phyloP scores from a whole-genome alignment of 495 filamentous ascomycete species.

The Tetracladium setigerum region DNA sequence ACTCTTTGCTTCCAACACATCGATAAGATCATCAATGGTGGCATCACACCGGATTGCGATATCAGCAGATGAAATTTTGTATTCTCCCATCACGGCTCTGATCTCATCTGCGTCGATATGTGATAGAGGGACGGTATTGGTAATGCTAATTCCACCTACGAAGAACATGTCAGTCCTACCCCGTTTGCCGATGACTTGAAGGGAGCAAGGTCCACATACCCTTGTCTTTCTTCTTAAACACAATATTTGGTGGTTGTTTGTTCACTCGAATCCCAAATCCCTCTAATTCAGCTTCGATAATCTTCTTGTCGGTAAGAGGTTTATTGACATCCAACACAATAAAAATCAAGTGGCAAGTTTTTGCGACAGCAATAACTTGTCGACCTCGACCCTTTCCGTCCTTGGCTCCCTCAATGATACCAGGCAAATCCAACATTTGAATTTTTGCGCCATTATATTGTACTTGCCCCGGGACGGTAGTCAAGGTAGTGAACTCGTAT shows the following conservation, averaged over 20 bases:
- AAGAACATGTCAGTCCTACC: too few relatives aligned
- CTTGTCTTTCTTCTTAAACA: conserved; percentile 99
- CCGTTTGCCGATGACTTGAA: too few relatives aligned
- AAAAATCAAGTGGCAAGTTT: conserved; percentile 98
- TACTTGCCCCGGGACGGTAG: conserved; percentile 94
- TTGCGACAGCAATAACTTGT: conserved; percentile 97
- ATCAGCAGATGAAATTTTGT: conserved; percentile 93
- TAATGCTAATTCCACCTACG: conserved; percentile 74
- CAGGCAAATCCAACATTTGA: conserved; percentile 96
- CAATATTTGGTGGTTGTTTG: conserved; percentile 93
- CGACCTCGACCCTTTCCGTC: conserved; percentile 97
- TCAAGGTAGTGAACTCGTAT: conserved; percentile 98
- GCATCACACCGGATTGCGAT: conserved; percentile 97
- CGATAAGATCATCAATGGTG: conserved; percentile 76
- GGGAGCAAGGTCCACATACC: conserved; percentile 30
- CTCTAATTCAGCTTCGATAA: conserved; percentile 95
- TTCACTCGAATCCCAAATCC: conserved; percentile 98
- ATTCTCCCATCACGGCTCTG: conserved; percentile 94
- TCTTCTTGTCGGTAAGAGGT: conserved; percentile 89
- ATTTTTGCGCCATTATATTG: conserved; percentile 95
- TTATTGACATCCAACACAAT: conserved; percentile 99
- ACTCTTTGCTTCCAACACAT: conserved; percentile 91
- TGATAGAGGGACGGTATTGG: conserved; percentile 81
- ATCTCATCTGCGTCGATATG: conserved; percentile 96
- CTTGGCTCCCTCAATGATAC: conserved; percentile 98